These are phyloP conservation scores for Aspergillus campestris DNA, from an alignment of 495 filamentous ascomycete genomes.

Conservation along the genomic window DNA sequence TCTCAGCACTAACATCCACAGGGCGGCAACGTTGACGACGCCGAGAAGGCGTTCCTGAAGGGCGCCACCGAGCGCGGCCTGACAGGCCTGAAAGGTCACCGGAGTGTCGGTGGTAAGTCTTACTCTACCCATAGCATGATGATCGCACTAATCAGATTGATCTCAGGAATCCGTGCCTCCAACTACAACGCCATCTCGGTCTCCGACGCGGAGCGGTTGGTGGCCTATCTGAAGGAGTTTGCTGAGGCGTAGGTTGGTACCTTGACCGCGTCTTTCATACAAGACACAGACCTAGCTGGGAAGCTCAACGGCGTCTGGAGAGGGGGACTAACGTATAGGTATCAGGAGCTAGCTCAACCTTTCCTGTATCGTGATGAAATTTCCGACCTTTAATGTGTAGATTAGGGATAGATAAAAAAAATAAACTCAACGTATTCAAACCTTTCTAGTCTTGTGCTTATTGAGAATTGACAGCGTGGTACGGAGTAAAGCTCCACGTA, in stretches of 20 bases:
- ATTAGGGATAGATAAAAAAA: no score
- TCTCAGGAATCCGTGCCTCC: conserved; percentile 20
- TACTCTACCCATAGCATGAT: conserved; percentile 44
- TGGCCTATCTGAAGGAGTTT: conserved; percentile 49
- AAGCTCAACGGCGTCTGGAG: no score
- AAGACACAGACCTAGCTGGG: no score
- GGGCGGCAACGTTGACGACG: conserved; percentile 46
- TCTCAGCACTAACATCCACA: conserved; percentile 1
- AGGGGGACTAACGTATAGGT: no score
- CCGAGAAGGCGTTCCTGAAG: conserved; percentile 71
- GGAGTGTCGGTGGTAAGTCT: conserved; percentile 65
- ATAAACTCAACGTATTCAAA: no score
- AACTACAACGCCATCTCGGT: conserved; percentile 55
- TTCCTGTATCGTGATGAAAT: no score
- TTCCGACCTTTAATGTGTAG: no score
- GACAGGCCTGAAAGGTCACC: conserved; percentile 71
- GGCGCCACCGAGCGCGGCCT: conserved; percentile 56
- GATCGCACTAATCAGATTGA: conserved; percentile 8
- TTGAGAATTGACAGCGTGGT: no score
- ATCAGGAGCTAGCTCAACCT: no score
- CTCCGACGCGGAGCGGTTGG: conserved; percentile 50
- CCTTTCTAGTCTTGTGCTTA: no score
- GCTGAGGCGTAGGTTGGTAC: conserved; percentile 8
- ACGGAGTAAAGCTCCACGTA: no score
- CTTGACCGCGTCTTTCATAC: no score